Conservation (phyloP, 768 basidiomycete genomes). For the Gyrodon lividus region DNA sequence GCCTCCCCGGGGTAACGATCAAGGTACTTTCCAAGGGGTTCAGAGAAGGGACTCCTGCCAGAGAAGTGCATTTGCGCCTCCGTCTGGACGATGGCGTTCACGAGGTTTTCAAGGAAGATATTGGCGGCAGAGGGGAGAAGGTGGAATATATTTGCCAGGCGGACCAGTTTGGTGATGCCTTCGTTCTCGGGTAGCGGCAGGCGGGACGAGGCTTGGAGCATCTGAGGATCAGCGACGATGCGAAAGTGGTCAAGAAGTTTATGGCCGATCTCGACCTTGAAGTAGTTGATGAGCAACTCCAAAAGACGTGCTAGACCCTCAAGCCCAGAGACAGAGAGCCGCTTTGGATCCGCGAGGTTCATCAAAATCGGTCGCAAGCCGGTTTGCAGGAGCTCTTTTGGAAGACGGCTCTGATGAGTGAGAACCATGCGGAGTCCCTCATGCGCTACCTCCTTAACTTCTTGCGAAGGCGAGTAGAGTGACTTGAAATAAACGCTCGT, state of each 20-base stretch:
- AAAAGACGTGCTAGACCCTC: constrained; percentile 93
- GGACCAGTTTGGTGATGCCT: constrained; percentile 88
- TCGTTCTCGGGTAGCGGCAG: constrained; percentile 84
- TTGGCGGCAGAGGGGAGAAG: constrained; percentile 91
- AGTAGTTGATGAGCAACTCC: constrained; percentile 95
- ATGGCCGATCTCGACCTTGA: constrained; percentile 98
- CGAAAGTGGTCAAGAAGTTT: constrained; percentile 97
- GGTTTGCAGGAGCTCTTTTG: constrained; percentile 92
- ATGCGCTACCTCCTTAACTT: constrained; percentile 94
- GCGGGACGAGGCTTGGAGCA: constrained; percentile 75
- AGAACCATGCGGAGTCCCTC: constrained; percentile 89
- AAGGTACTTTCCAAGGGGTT: constrained; percentile 87
- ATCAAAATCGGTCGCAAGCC: constrained; percentile 95
- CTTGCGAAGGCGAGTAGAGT: constrained; percentile 84
- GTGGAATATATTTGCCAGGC: constrained; percentile 97
- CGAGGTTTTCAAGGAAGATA: constrained; percentile 85
- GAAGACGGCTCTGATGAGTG: constrained; percentile 84
- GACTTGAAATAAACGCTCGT: constrained; percentile 98
- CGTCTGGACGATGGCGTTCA: constrained; percentile 85
- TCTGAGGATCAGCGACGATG: constrained; percentile 85
- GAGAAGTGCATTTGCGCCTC: constrained; percentile 92
- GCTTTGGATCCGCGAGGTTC: constrained; percentile 96
- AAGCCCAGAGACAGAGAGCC: constrained; percentile 85
- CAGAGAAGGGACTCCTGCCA: constrained; percentile 86
- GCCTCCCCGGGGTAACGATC: constrained; percentile 88